phyloP scores from a whole-genome alignment of 2,329 filamentous ascomycete genomes.

The Diaporthe sp. region DNA sequence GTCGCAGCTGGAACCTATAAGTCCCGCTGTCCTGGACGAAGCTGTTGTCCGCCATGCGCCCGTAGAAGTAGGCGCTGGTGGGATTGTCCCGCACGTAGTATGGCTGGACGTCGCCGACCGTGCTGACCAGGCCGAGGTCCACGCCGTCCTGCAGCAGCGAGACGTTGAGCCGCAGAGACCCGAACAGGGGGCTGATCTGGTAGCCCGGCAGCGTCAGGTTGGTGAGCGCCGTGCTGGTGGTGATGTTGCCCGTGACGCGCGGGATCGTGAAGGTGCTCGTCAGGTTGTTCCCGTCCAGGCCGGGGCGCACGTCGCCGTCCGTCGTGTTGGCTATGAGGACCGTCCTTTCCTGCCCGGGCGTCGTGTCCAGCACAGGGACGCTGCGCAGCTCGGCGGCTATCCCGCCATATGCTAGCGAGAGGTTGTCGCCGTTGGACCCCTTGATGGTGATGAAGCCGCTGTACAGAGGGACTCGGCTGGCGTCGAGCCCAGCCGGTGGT shows the following conservation, averaged over 20 bases:
- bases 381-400: slow-evolving; percentile 48
- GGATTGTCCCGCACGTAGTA: slow-evolving; percentile 13
- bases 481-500: slow-evolving; percentile 48
- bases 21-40: slow-evolving; percentile 44
- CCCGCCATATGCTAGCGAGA: slow-evolving; percentile 57
- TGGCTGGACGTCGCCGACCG: background rate
- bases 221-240: slow-evolving; percentile 26
- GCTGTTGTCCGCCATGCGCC: slow-evolving; percentile 44
- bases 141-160: slow-evolving; percentile 32
- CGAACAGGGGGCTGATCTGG: slow-evolving; percentile 15
- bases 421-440: slow-evolving; percentile 51
- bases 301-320: slow-evolving; percentile 17
- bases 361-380: slow-evolving; percentile 39
- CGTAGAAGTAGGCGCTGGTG: slow-evolving; percentile 37
- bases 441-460: slow-evolving; percentile 58
- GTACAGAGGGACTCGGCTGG: slow-evolving; percentile 54
- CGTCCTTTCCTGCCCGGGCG: slow-evolving; percentile 40
- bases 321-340: slow-evolving; percentile 42
- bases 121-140: slow-evolving; percentile 34
- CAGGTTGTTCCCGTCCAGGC: slow-evolving; percentile 31
- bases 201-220: slow-evolving; percentile 31
- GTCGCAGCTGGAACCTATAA: slow-evolving; percentile 45
- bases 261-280: slow-evolving; percentile 33
- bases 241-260: slow-evolving; percentile 33
- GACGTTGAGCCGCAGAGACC: slow-evolving; percentile 30